Percentiles rank a stretch among this genome's conserved stretches.
Conservation (phyloP, 2,329 filamentous ascomycete genomes). For the Chaetomium globosum region DNA sequence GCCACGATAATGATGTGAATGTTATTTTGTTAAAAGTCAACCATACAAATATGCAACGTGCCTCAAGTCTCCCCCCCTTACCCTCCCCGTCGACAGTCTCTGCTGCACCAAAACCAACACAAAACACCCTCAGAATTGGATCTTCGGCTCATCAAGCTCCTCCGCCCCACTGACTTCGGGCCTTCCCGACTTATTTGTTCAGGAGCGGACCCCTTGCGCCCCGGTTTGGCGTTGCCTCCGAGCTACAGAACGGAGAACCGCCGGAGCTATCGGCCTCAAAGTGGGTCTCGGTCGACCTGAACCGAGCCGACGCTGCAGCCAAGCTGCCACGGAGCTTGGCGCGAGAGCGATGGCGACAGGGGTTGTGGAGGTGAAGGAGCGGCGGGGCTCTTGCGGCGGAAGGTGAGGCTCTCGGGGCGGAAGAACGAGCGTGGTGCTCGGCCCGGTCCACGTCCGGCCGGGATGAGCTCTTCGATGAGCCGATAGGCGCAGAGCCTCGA, state of each 20-base stretch:
- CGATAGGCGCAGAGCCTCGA: not conserved
- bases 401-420: too few relatives aligned
- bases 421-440: not conserved
- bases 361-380: too few relatives aligned
- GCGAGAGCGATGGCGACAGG: not conserved
- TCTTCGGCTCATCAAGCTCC: not conserved
- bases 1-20: slow-evolving; percentile 24
- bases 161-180: slow-evolving; percentile 10
- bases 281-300: slow-evolving; percentile 1
- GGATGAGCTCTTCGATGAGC: too few relatives aligned
- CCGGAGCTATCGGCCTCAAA: slow-evolving; percentile 26
- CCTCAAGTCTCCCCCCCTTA: not conserved
- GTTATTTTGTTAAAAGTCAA: not conserved
- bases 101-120: not conserved
- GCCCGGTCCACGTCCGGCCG: too few relatives aligned
- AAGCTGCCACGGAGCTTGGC: not conserved
- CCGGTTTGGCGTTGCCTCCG: slow-evolving; percentile 8
- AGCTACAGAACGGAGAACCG: slow-evolving; percentile 19
- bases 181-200: slow-evolving; percentile 10
- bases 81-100: not conserved
- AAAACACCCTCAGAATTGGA: not conserved
- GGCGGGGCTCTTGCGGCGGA: not conserved
- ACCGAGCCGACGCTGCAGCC: not conserved
- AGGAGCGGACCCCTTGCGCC: not conserved
- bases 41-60: too few relatives aligned